Percentiles rank a stretch among this genome's conserved stretches.
These are phyloP conservation scores for Senna tora DNA, from an alignment of 306 rosid genomes.

Conservation along the genomic window DNA sequence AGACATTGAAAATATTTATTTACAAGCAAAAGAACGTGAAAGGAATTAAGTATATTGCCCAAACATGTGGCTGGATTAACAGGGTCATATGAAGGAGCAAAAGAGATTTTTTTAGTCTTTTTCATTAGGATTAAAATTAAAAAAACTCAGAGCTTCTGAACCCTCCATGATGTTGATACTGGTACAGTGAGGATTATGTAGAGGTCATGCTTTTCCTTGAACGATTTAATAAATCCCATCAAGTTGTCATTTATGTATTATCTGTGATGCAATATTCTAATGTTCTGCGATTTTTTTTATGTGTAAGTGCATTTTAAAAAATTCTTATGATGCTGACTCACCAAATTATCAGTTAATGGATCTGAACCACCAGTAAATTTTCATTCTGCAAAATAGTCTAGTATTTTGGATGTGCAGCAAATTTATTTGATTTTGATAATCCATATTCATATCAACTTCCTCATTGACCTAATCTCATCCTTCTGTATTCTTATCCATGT, in stretches of 20 bases:
- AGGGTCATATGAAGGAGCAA: background rate
- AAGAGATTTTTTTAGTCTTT: background rate
- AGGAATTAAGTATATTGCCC: background rate
- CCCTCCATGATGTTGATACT: background rate
- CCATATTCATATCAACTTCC: background rate
- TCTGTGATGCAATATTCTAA: background rate
- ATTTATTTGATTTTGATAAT: background rate
- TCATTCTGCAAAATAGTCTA: background rate
- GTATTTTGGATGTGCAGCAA: conserved; percentile 18
- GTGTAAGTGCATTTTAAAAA: background rate
- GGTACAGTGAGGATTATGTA: background rate
- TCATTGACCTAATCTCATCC: conserved; percentile 28
- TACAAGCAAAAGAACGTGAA: background rate
- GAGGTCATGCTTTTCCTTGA: background rate
- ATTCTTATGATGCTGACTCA: conserved; percentile 3
- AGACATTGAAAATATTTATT: background rate
- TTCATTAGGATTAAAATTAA: background rate
- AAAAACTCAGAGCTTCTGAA: background rate
- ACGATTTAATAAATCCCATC: background rate
- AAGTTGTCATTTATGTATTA: too few species aligned
- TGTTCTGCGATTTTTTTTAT: too few species aligned
- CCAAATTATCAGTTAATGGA: background rate
- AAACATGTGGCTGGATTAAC: background rate
- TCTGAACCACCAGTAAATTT: background rate
- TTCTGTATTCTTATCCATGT: conserved; percentile 16